Evolutionary conservation across 371 early-diverging fungal species (phyloP).

Genomic region (Mucor racemosus): DNA sequence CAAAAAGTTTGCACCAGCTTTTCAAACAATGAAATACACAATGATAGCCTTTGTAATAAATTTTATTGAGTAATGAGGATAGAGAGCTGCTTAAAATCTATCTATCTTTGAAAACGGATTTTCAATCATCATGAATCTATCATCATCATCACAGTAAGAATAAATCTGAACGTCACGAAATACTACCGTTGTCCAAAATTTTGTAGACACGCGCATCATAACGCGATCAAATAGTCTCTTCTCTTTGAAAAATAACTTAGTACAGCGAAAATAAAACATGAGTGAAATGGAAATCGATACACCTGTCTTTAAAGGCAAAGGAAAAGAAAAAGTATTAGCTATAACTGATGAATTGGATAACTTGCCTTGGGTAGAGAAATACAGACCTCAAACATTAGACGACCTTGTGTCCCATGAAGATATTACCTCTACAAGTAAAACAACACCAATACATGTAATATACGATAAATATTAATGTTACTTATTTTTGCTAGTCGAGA

Average conservation of each 20-base stretch:
- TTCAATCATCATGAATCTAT: too few species aligned
- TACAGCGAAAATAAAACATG: constrained; percentile 17
- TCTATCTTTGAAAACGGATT: too few species aligned
- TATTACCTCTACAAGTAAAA: constrained; percentile 85
- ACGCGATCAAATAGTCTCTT: constrained; percentile 4
- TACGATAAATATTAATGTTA: too few species aligned
- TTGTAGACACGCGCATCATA: constrained; percentile 9
- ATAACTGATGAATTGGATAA: constrained; percentile 26
- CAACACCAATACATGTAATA: not conserved
- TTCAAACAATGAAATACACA: too few species aligned
- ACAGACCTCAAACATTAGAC: constrained; percentile 82
- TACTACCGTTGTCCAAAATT: not conserved
- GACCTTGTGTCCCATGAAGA: constrained; percentile 93
- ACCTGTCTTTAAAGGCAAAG: constrained; percentile 26
- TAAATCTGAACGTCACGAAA: too few species aligned
- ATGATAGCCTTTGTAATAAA: too few species aligned
- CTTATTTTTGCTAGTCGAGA: constrained; percentile 62
- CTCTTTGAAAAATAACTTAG: not conserved
- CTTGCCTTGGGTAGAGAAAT: constrained; percentile 89
- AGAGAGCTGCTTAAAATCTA: too few species aligned
- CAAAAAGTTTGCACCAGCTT: too few species aligned
- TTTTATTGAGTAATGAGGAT: too few species aligned
- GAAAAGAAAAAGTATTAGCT: constrained; percentile 37
- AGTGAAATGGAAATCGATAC: constrained; percentile 38
- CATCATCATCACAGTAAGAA: too few species aligned